phyloP scores from a whole-genome alignment of 805 yeast species.

The Metschnikowia drakensbergensis region DNA sequence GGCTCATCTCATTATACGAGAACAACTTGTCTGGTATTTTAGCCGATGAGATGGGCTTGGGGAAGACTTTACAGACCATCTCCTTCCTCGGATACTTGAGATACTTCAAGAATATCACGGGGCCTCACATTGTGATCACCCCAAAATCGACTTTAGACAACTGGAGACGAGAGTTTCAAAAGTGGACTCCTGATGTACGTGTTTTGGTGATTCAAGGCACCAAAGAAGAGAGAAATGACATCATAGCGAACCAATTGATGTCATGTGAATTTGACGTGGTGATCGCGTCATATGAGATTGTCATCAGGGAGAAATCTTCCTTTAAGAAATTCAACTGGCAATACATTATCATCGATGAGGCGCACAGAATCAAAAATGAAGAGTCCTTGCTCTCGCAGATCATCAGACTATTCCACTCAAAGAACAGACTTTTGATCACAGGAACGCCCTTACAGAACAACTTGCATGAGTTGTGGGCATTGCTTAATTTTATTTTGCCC shows the following conservation, averaged over 20 bases:
- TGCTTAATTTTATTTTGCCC: constrained; percentile 70
- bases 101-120: constrained; percentile 53
- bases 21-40: constrained; percentile 70
- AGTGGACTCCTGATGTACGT: constrained; percentile 77
- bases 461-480: constrained; percentile 77
- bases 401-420: constrained; percentile 66
- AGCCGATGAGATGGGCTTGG: constrained; percentile 86
- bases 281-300: constrained; percentile 71
- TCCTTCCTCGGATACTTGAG: constrained; percentile 71
- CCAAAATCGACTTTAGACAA: constrained; percentile 81
- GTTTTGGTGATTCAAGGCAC: constrained; percentile 72
- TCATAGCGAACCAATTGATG: constrained; percentile 49
- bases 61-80: constrained; percentile 77
- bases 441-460: constrained; percentile 84
- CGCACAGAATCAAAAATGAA: constrained; percentile 79
- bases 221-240: constrained; percentile 57
- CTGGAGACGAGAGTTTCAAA: constrained; percentile 73
- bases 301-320: constrained; percentile 66
- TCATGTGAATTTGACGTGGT: constrained; percentile 69
- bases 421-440: constrained; percentile 66
- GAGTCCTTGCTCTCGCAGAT: constrained; percentile 70
- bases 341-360: constrained; percentile 76
- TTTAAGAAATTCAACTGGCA: constrained; percentile 70
- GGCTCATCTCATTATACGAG: constrained; percentile 67
- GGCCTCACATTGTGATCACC: constrained; percentile 73